phyloP scores from a whole-genome alignment of 2,329 filamentous ascomycete species.

The Esteya vermicola region DNA sequence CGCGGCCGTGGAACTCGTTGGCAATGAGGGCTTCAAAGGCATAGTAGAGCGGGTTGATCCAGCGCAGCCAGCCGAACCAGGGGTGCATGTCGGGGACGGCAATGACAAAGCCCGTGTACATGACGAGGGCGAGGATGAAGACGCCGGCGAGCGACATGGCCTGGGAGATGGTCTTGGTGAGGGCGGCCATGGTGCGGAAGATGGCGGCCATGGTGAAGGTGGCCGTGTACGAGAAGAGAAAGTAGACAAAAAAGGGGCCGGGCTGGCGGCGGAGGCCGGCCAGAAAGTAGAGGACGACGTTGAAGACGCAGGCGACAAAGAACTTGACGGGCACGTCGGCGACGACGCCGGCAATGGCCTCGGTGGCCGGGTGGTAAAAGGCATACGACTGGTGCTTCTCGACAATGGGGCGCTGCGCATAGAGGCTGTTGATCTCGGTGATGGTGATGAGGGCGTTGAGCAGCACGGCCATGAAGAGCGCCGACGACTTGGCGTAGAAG shows the following conservation, averaged over 20 bases:
- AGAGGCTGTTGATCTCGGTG: slow-evolving; percentile 74
- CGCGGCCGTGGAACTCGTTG: slow-evolving; percentile 61
- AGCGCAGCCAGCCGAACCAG: slow-evolving; percentile 75
- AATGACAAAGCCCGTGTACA: slow-evolving; percentile 56
- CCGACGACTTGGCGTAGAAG: slow-evolving; percentile 46
- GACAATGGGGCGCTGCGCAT: slow-evolving; percentile 78
- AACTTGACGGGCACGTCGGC: slow-evolving; percentile 76
- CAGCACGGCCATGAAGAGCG: slow-evolving; percentile 77
- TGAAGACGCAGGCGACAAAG: slow-evolving; percentile 60
- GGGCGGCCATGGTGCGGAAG: slow-evolving; percentile 64
- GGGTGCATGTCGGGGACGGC: slow-evolving; percentile 51
- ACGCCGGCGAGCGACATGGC: slow-evolving; percentile 46
- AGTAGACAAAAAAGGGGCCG: slow-evolving; percentile 73
- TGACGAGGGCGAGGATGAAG: slow-evolving; percentile 50
- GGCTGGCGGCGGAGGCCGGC: slow-evolving; percentile 62
- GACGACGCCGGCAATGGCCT: slow-evolving; percentile 74
- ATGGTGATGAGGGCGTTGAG: slow-evolving; percentile 74
- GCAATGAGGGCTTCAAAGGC: slow-evolving; percentile 67
- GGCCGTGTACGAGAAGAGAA: slow-evolving; percentile 59
- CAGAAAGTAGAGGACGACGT: slow-evolving; percentile 75
- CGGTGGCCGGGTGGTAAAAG: slow-evolving; percentile 76
- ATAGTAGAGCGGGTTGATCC: slow-evolving; percentile 64
- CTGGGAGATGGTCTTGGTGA: slow-evolving; percentile 54
- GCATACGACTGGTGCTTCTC: slow-evolving; percentile 82
- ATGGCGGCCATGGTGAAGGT: slow-evolving; percentile 74